phyloP scores from a whole-genome alignment of 2,329 filamentous ascomycete species.

The Diplodia seriata region DNA sequence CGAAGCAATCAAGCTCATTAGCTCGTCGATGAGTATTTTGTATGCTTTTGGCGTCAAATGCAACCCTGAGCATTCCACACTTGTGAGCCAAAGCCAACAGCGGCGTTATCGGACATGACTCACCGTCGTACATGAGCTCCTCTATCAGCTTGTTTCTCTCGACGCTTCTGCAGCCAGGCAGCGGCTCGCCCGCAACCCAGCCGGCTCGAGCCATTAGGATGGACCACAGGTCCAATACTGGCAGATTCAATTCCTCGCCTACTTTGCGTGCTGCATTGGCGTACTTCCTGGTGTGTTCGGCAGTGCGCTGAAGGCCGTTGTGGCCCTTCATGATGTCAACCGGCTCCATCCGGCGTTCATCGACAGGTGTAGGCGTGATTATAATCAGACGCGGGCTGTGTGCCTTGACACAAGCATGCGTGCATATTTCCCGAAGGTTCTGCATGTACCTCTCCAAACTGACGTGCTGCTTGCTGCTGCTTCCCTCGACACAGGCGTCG shows the following conservation, averaged over 20 bases:
- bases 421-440: slow-evolving; percentile 75
- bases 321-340: slow-evolving; percentile 50
- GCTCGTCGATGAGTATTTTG: slow-evolving; percentile 60
- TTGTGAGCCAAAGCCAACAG: background rate
- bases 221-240: slow-evolving; percentile 80
- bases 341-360: slow-evolving; percentile 73
- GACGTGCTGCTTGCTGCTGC: slow-evolving; percentile 74
- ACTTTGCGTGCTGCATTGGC: slow-evolving; percentile 70
- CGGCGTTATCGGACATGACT: slow-evolving; percentile 34
- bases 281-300: slow-evolving; percentile 66
- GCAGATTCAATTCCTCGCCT: slow-evolving; percentile 61
- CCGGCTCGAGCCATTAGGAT: slow-evolving; percentile 72
- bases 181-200: slow-evolving; percentile 55
- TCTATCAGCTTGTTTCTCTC: slow-evolving; percentile 63
- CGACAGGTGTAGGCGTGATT: slow-evolving; percentile 81
- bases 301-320: slow-evolving; percentile 59
- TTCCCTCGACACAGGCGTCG: slow-evolving; percentile 74
- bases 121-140: slow-evolving; percentile 64
- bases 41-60: slow-evolving; percentile 66
- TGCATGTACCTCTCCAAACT: slow-evolving; percentile 75
- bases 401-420: slow-evolving; percentile 70
- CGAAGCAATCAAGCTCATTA: slow-evolving; percentile 59
- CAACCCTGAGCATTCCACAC: slow-evolving; percentile 51
- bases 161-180: slow-evolving; percentile 65
- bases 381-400: slow-evolving; percentile 78